These are phyloP conservation scores for Allium fistulosum DNA, from an alignment of 106 monocot species.

Conservation along the genomic window DNA sequence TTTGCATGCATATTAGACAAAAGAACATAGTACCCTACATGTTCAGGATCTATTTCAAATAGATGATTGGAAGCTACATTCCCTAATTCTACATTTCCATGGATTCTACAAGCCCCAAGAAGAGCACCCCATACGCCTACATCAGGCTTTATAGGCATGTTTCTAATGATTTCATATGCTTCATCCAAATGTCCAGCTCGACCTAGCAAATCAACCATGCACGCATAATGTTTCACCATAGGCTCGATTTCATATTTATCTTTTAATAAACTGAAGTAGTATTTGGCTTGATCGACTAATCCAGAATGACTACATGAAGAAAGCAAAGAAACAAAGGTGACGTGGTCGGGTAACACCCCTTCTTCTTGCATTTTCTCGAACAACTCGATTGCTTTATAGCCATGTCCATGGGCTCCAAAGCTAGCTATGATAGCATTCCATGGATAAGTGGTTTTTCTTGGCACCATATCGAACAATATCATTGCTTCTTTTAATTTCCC, in stretches of 20 bases:
- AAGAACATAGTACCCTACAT: constrained; percentile 72
- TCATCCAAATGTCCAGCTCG: constrained; percentile 48
- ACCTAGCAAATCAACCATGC: constrained; percentile 75
- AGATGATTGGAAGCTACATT: constrained; percentile 31
- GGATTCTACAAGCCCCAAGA: constrained; percentile 58
- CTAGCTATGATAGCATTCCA: constrained; percentile 68
- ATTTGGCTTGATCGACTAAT: constrained; percentile 36
- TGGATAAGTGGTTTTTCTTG: constrained; percentile 31
- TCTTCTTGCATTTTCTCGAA: constrained; percentile 46
- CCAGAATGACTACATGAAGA: constrained; percentile 71
- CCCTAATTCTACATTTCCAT: constrained; percentile 65
- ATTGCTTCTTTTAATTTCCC: constrained; percentile 50
- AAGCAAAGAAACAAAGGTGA: constrained; percentile 62
- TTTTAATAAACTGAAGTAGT: constrained; percentile 43
- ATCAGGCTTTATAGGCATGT: constrained; percentile 63
- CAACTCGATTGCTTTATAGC: constrained; percentile 41
- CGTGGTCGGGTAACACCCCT: constrained; percentile 45
- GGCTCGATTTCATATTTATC: constrained; percentile 41
- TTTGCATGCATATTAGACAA: constrained; percentile 75
- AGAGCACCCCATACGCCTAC: constrained; percentile 76
- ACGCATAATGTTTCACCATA: constrained; percentile 56
- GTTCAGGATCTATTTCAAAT: constrained; percentile 59
- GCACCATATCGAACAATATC: constrained; percentile 41
- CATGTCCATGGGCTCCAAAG: constrained; percentile 52
- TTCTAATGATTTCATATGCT: constrained; percentile 58